phyloP scores from a whole-genome alignment of 139 green algal species.

The Volvox africanus region DNA sequence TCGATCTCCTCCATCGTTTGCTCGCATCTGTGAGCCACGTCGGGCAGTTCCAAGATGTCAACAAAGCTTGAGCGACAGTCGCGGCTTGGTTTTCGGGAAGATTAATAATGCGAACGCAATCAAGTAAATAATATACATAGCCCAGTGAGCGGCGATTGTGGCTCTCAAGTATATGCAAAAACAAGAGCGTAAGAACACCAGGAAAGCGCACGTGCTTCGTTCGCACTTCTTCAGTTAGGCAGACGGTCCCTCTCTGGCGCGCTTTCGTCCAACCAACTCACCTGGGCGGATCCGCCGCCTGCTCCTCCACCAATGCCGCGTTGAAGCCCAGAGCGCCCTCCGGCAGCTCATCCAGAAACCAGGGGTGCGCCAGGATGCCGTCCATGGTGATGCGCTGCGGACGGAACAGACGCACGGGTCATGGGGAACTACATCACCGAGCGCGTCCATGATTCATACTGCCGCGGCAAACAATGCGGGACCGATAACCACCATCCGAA shows the following conservation, averaged over 20 bases:
- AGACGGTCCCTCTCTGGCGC: too few relatives aligned
- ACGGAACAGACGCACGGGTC: neutral
- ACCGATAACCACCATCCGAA: too few relatives aligned
- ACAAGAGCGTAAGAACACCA: too few relatives aligned
- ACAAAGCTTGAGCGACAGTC: neutral
- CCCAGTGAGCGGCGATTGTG: too few relatives aligned
- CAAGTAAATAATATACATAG: too few relatives aligned
- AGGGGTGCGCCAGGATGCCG: slow-evolving; percentile 79
- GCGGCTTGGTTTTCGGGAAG: neutral
- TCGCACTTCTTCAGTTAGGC: too few relatives aligned
- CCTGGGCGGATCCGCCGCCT: slow-evolving; percentile 28
- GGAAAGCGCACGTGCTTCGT: too few relatives aligned
- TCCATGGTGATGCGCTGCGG: slow-evolving; percentile 82
- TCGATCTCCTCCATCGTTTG: slow-evolving; percentile 57
- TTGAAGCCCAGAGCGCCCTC: slow-evolving; percentile 88
- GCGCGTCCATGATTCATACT: too few relatives aligned
- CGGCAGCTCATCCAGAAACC: slow-evolving; percentile 91
- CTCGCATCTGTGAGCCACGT: slow-evolving; percentile 8
- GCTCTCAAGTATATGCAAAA: too few relatives aligned
- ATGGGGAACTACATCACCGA: neutral
- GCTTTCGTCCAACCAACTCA: neutral
- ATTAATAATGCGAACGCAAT: too few relatives aligned
- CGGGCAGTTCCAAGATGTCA: neutral
- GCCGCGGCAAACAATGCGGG: too few relatives aligned
- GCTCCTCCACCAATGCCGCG: slow-evolving; percentile 41